These are phyloP conservation scores for Plasmodium fragile DNA, from an alignment of 169 alveolate species.

Conservation along the genomic window DNA sequence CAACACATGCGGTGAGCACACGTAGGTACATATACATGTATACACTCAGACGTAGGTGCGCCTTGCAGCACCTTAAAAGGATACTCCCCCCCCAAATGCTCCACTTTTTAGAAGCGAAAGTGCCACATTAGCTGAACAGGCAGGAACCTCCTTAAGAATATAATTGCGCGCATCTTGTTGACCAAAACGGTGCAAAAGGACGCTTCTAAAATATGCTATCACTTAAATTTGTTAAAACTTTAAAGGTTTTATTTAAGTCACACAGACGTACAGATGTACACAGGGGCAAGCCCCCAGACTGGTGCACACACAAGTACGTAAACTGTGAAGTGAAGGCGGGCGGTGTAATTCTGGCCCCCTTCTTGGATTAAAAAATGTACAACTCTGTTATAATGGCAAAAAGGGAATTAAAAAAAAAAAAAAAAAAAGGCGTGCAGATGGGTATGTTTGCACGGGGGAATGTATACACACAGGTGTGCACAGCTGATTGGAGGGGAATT, in stretches of 20 bases:
- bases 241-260: background rate
- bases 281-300: background rate
- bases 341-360: background rate
- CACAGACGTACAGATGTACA: background rate
- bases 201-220: background rate
- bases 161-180: background rate
- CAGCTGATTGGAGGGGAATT: background rate
- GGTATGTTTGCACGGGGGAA: background rate
- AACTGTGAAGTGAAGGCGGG: background rate
- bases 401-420: slow-evolving; percentile 9
- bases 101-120: background rate
- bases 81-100: background rate
- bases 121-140: background rate
- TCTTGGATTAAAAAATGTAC: slow-evolving; percentile 2
- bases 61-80: background rate
- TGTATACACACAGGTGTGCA: background rate
- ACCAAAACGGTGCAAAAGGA: background rate
- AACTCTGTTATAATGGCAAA: background rate
- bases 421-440: background rate
- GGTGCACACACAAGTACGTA: background rate
- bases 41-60: background rate
- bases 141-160: background rate
- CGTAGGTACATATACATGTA: background rate
- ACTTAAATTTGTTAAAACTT: background rate
- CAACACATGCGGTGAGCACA: background rate